These are phyloP conservation scores for Senna tora DNA, from an alignment of 306 rosid genomes.

Conservation along the genomic window DNA sequence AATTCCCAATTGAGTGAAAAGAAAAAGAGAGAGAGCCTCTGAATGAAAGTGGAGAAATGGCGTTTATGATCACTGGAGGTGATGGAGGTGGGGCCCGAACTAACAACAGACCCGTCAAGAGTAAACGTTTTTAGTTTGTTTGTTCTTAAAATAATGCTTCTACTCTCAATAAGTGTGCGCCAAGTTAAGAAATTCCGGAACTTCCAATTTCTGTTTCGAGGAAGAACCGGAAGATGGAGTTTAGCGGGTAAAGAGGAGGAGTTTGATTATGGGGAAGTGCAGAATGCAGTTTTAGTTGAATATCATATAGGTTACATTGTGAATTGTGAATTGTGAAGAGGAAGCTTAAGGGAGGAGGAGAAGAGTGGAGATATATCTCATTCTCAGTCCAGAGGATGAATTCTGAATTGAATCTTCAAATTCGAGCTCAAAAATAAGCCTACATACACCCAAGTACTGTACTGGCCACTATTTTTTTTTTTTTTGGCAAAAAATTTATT, in stretches of 20 bases:
- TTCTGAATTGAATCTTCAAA: neutral
- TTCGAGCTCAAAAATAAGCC: neutral
- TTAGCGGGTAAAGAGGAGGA: neutral
- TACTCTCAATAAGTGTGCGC: neutral
- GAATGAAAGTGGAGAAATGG: neutral
- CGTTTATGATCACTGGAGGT: neutral
- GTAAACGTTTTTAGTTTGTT: neutral
- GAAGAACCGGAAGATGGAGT: neutral
- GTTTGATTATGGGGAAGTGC: neutral
- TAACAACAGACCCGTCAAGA: constrained; percentile 23
- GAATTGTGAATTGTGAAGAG: neutral
- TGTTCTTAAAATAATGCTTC: neutral
- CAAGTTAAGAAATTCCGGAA: neutral
- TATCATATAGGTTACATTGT: neutral
- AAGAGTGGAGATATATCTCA: neutral
- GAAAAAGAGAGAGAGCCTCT: constrained; percentile 17
- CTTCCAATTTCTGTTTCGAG: neutral
- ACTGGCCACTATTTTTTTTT: neutral
- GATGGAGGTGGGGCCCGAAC: constrained; percentile 33
- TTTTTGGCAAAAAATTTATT: no score
- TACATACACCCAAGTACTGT: neutral
- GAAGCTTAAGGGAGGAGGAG: neutral
- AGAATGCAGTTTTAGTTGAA: neutral
- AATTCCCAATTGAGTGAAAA: neutral
- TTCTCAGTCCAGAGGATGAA: neutral